Conservation (phyloP, 352 stramenopile genomes). For the Globisporangium megalacanthum region DNA sequence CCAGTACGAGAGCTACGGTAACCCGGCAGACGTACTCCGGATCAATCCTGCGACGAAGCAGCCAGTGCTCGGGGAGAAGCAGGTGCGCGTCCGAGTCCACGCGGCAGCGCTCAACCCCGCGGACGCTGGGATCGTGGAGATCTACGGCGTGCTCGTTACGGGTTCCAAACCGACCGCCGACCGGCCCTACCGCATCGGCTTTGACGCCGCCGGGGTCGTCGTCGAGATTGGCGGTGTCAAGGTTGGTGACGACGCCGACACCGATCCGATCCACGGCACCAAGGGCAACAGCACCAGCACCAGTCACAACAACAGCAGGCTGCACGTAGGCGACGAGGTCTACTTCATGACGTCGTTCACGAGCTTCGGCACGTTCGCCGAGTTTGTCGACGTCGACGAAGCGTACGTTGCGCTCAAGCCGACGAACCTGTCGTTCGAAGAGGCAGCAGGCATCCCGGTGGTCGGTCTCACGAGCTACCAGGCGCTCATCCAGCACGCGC, state of each 20-base stretch:
- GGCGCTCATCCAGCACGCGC: constrained; percentile 10
- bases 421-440: constrained; percentile 17
- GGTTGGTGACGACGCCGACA: no score
- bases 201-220: no score
- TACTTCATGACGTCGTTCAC: no score
- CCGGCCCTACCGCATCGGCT: constrained; percentile 2
- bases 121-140: constrained; percentile 17
- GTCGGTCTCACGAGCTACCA: constrained; percentile 20
- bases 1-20: constrained; percentile 1
- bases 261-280: no score
- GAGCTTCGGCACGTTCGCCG: no score
- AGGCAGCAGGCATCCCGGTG: constrained; percentile 17
- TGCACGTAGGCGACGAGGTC: no score
- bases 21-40: background rate
- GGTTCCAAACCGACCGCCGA: background rate
- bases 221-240: no score
- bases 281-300: no score
- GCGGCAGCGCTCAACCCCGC: constrained; percentile 28
- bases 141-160: no score
- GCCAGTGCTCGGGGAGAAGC: background rate
- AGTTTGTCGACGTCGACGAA: no score
- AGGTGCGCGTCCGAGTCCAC: constrained; percentile 29
- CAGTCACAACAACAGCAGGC: no score
- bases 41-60: background rate
- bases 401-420: no score